phyloP scores from a whole-genome alignment of 1,284 basidiomycete genomes.

The Puccinia coronata region DNA sequence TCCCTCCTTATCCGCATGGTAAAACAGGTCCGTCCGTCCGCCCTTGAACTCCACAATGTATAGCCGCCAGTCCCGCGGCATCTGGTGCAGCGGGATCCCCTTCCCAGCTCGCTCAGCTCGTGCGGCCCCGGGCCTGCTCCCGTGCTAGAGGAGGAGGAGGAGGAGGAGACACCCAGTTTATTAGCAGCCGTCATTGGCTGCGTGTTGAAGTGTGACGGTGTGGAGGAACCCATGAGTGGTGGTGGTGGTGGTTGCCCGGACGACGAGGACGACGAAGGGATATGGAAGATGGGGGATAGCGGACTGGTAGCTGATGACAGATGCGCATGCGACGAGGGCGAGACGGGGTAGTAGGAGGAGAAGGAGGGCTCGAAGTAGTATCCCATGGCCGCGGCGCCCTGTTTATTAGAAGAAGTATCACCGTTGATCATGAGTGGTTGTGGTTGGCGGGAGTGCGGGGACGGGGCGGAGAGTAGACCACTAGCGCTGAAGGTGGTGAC shows the following conservation, averaged over 20 bases:
- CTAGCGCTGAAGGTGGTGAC: constrained; percentile 46
- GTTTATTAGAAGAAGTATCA: neutral
- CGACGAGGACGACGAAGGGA: constrained; percentile 51
- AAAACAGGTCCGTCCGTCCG: constrained; percentile 90
- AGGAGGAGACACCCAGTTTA: no score
- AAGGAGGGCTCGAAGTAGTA: constrained; percentile 29
- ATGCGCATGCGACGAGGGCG: neutral
- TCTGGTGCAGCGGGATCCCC: constrained; percentile 78
- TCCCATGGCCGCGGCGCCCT: neutral
- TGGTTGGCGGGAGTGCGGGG: constrained; percentile 21
- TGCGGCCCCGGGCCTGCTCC: constrained; percentile 50
- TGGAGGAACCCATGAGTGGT: no score
- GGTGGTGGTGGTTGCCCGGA: no score
- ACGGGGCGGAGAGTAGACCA: constrained; percentile 38
- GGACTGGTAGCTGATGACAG: constrained; percentile 3
- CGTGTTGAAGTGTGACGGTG: constrained; percentile 52
- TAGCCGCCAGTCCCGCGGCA: constrained; percentile 77
- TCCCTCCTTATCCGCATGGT: no score
- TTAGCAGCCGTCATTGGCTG: constrained; percentile 34
- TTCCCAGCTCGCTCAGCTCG: constrained; percentile 70
- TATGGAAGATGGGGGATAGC: constrained; percentile 20
- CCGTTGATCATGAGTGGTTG: constrained; percentile 14
- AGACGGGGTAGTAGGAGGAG: constrained; percentile 3
- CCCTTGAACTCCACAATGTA: constrained; percentile 98
- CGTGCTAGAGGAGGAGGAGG: constrained; percentile 2